A percentile compares a stretch with the other conserved stretches of the same genome.
These are phyloP conservation scores for Pythium phragmiticola DNA, from an alignment of 352 stramenopile genomes.

Conservation along the genomic window DNA sequence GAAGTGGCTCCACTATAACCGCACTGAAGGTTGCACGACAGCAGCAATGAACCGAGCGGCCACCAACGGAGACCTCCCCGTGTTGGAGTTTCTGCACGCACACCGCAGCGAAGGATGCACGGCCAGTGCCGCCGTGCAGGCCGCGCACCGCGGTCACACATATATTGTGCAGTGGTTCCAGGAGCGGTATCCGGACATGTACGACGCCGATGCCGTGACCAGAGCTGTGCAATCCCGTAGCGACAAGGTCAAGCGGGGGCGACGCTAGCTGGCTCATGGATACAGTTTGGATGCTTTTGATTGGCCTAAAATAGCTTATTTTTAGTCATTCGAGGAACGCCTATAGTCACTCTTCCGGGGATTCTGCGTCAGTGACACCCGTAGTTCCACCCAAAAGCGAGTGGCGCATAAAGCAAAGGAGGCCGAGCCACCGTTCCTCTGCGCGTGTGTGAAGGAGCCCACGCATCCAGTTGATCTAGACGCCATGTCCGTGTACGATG, in stretches of 20 bases:
- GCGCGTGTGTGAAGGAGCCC: not conserved
- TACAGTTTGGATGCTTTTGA: not conserved
- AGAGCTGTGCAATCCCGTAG: constrained; percentile 3
- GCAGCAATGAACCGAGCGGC: constrained; percentile 19
- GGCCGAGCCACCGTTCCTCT: not conserved
- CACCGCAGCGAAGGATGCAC: constrained; percentile 22
- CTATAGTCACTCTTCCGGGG: not conserved
- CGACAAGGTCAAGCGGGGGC: constrained; percentile 11
- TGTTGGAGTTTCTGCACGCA: constrained; percentile 22
- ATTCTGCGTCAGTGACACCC: not conserved
- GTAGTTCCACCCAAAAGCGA: not conserved
- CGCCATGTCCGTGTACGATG: constrained; percentile 94
- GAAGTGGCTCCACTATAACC: constrained; percentile 25
- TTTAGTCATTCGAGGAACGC: not conserved
- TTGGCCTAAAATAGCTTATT: constrained; percentile 1
- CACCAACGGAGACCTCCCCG: constrained; percentile 9
- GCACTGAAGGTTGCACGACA: constrained; percentile 11
- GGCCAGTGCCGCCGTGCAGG: constrained; percentile 7
- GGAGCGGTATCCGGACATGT: constrained; percentile 13
- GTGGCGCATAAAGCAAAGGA: not conserved
- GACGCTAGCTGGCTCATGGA: not conserved
- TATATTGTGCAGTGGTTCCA: constrained; percentile 24
- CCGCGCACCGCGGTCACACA: constrained; percentile 20
- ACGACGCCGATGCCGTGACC: constrained; percentile 9
- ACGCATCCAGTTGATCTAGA: no score